Conservation (phyloP, 176 grass and related monocot species). For the Echinochloa phyllopogon region DNA sequence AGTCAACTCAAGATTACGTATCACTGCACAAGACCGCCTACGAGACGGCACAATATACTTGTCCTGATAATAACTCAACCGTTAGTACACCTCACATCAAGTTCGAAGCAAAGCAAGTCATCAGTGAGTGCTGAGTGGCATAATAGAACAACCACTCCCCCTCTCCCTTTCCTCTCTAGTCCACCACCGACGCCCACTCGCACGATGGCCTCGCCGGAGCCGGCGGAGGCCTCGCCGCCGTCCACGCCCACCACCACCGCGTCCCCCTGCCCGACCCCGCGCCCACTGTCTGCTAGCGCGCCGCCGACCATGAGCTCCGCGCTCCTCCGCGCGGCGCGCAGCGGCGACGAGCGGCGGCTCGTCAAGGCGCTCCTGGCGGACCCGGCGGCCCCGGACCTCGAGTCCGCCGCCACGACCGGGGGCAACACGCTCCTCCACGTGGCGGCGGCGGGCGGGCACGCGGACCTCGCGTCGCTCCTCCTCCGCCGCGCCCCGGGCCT, state of each 20-base stretch:
- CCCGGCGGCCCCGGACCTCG: constrained; percentile 45
- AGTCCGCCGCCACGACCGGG: constrained; percentile 39
- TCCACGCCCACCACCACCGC: constrained; percentile 44
- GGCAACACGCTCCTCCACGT: constrained; percentile 61
- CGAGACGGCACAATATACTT: too few species aligned
- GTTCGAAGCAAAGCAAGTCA: background rate
- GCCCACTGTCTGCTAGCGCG: background rate
- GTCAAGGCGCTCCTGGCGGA: constrained; percentile 65
- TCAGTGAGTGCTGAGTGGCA: background rate
- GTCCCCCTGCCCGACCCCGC: constrained; percentile 43
- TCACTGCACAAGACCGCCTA: too few species aligned
- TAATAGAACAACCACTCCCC: background rate
- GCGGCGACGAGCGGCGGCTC: constrained; percentile 56
- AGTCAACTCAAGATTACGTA: too few species aligned
- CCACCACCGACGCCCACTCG: constrained; percentile 17
- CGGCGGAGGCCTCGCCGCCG: constrained; percentile 44
- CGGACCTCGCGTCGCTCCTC: constrained; percentile 37
- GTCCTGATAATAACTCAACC: background rate
- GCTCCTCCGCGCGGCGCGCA: constrained; percentile 50
- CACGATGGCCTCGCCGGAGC: constrained; percentile 41
- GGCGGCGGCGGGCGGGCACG: constrained; percentile 31
- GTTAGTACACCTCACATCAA: background rate
- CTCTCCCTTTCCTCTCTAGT: background rate
- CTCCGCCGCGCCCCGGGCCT: constrained; percentile 58
- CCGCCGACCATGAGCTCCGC: constrained; percentile 43